Base-by-base conservation (phyloP, 129 eudicot species). In the Scalesia atractyloides region DNA sequence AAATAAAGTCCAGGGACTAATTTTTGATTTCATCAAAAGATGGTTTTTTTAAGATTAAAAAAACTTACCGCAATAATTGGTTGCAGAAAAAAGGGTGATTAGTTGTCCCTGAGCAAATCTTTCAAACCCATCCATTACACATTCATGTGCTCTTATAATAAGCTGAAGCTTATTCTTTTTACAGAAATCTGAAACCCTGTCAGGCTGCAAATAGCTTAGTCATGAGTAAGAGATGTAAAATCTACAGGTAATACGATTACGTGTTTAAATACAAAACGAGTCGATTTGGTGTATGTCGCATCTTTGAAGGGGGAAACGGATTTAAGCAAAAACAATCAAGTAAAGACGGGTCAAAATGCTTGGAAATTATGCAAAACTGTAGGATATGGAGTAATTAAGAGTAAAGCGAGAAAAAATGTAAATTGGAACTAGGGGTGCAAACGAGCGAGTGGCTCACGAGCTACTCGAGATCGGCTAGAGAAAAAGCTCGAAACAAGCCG, bases 101-200 rank as follows among this genome's bases (percentile, higher is more conserved):
- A 92, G 58, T 73, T 92, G 96, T 63, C 98, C 98, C 82, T 92
- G 96, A 47, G 97, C 97, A 67, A 91, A 91, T 43, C 96, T 84
- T 68, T 91, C 97, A 71, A 91, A 88, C 58, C 98, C 96, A 80
- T 92, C 98, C 96, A 89, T 89, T 43, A 89, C 96, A 22, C 98
- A 92, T 78, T 92, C 98, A 51, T 92, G 98, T 50, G 98, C 96
- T 83, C 98, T 86, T 79, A 92, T 92, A 43, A 92, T 92, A 9
- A 92, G 86, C 73, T 92, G 98, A 74, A 92, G 68, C 68, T 85
- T 92, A 84, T 92, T 92, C 82, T 77, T 89, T 82, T 92, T 92
- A 73, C 98, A 92, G 46, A 92, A 92, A 2, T 92, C 98, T 8
- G 94, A 82, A 16, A 92, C 96, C 37, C 98, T 84, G 70, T 92